Conservation (phyloP, 2,329 filamentous ascomycete genomes). For the Neoscytalidium dimidiatum region DNA sequence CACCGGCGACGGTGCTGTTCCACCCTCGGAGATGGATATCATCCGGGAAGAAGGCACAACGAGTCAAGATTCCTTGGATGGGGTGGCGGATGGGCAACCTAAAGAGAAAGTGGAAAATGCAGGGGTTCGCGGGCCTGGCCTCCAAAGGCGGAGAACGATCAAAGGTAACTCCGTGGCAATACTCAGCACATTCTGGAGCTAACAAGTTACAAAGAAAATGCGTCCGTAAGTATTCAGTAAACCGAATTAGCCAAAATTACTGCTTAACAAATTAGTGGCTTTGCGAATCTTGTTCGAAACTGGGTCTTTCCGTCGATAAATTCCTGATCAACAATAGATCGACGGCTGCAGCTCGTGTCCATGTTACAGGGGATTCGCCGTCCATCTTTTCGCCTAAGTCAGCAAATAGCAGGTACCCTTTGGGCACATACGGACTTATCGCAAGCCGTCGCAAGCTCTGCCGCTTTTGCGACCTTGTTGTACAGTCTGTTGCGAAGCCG, state of each 20-base stretch:
- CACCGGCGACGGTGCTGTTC: too few relatives aligned
- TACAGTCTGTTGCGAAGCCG: neutral
- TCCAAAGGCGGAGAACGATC: too few relatives aligned
- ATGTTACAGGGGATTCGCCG: neutral
- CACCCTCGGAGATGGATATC: too few relatives aligned
- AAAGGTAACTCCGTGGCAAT: too few relatives aligned
- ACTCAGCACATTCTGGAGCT: too few relatives aligned
- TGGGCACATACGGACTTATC: neutral
- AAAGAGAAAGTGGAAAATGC: too few relatives aligned
- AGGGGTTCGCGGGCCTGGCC: too few relatives aligned
- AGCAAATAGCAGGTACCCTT: neutral
- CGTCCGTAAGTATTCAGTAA: neutral
- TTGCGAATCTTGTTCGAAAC: neutral
- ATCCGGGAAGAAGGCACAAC: too few relatives aligned
- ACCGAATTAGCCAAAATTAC: neutral
- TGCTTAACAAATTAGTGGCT: neutral
- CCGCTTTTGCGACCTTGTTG: neutral
- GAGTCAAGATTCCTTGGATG: too few relatives aligned
- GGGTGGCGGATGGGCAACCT: too few relatives aligned
- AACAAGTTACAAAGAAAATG: neutral
- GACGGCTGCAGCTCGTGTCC: neutral
- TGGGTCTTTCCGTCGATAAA: neutral
- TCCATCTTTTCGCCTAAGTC: neutral
- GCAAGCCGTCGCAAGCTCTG: neutral
- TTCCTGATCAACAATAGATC: neutral